Base-by-base conservation (phyloP, 169 alveolate species). In the Plasmodium inui region DNA sequence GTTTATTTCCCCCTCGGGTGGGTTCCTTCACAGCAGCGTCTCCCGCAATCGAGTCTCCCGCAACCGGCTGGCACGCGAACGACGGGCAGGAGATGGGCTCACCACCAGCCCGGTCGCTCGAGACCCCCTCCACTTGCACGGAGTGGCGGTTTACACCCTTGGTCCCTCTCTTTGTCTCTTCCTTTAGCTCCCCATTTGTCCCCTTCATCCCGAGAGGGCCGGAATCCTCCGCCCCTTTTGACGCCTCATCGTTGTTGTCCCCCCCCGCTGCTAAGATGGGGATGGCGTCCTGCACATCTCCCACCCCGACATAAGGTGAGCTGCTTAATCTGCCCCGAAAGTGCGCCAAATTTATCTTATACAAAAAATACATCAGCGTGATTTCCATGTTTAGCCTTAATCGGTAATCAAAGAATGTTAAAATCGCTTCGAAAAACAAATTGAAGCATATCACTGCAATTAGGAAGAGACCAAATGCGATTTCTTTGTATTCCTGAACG, bases 311-410 rank as follows among this genome's bases (percentile, higher is more conserved):
- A 39, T n/a, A 37, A 22, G 28, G 17, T 0, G 8, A 9, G 32
- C 14, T 44, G 41, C n/a, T 2, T 10, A 44, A 39, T 2, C 46
- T 17, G 14, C 34, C 30, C 37, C 55, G 46, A 44, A 19, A 79
- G 5, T 34, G 2, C 14, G 72, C 73, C 12, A 88, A 14, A 28
- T 55, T 88, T 19, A 88, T 88, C 17, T 88, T 88, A 26, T 88
- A 88, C 28, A 88, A 41, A 88, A 88, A 88, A 22, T 88, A 26
- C 89, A 78, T 78, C 2, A 88, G 61, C 0, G 94, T 78, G 3
- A 88, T 50, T 7, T 78, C 88, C 94, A 88, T 78, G 32, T 88
- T 67, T 0, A 88, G 14, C 72, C 82, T 53, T 7, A 76, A 39
- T 14, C 73, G 44, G 53, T 41, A 78, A 22, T 61, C 57, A 22